These are phyloP conservation scores for Mortierella sp. DNA, from an alignment of 371 early-diverging fungal species.

Conservation along the genomic window DNA sequence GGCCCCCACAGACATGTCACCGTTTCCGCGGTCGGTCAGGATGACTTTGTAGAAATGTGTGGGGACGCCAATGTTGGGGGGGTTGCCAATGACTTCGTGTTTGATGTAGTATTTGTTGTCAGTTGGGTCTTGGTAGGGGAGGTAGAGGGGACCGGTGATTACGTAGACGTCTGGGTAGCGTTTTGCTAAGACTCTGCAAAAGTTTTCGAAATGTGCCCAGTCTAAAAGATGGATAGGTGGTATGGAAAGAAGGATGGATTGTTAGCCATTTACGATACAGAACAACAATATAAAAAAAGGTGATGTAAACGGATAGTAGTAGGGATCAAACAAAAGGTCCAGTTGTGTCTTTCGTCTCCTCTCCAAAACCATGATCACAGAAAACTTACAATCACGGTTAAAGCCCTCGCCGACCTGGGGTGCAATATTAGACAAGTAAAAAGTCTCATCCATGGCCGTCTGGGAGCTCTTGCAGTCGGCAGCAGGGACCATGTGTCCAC, in stretches of 20 bases:
- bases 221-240: slow-evolving; percentile 52
- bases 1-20: slow-evolving; percentile 71
- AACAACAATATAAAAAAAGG: not conserved
- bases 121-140: slow-evolving; percentile 76
- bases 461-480: slow-evolving; percentile 81
- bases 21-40: slow-evolving; percentile 66
- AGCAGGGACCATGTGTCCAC: slow-evolving; percentile 91
- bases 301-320: not conserved
- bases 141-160: slow-evolving; percentile 85
- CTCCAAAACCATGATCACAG: not conserved
- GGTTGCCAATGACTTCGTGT: slow-evolving; percentile 91
- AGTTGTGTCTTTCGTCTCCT: too few species aligned
- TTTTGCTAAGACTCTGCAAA: slow-evolving; percentile 76
- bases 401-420: slow-evolving; percentile 90
- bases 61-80: slow-evolving; percentile 93
- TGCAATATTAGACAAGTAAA: slow-evolving; percentile 82
- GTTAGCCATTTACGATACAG: not conserved
- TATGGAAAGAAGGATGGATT: not conserved
- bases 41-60: slow-evolving; percentile 95
- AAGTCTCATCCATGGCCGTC: slow-evolving; percentile 85
- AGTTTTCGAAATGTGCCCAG: slow-evolving; percentile 86
- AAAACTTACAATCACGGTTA: slow-evolving; percentile 78
- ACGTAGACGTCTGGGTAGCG: slow-evolving; percentile 82
- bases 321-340: not conserved
- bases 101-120: slow-evolving; percentile 83